Base-by-base conservation (phyloP, 208 protist genomes). In the Angomonas deanei region DNA sequence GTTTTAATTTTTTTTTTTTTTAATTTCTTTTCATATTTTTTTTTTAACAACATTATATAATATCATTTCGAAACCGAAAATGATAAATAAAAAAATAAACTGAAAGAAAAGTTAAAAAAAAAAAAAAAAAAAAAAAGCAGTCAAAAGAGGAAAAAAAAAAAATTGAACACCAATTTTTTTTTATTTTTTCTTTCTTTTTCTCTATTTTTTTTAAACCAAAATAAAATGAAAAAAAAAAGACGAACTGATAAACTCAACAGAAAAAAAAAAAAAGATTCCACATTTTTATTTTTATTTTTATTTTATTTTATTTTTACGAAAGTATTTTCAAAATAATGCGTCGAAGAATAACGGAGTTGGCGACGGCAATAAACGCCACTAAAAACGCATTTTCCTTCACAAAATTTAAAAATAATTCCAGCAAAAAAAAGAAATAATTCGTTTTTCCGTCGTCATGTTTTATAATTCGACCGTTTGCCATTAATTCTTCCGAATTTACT, bases 241-340 rank as follows among this genome's bases (percentile, higher is more conserved):
- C 11, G 26, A 32, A 4, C 50, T 36, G 21, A 56, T 5, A 19
- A 32, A 8, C 4, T 2, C 3, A 56, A 56, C 32, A 61, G 4
- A 42, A 5, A 24, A 42, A 61, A 36, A 21, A 46, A 56, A 56
- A 56, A 55, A 55, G 34, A 47, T 53, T 28, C 6, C 19, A 42
- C 15, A 42, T n/a, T 24, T 26, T 34, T n/a, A 24, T 19, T 34
- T 34, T 5, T 59, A 33, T 15, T 42, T 42, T 42, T 42, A 42
- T 42, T 42, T 42, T 42, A 42, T 42, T 42, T 42, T 42, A 42
- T 42, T 42, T 42, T 42, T 42, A 42, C 15, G 36, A n/a, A 15
- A 42, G 8, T 42, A 15, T n/a, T 42, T 42, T n/a, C 15, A 42
- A n/a, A 42, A 36, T 8, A 58, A 53, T 21, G 17, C 5, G 47